Base-by-base conservation (phyloP, 2,329 filamentous ascomycete genomes). In the Clonostachys solani region DNA sequence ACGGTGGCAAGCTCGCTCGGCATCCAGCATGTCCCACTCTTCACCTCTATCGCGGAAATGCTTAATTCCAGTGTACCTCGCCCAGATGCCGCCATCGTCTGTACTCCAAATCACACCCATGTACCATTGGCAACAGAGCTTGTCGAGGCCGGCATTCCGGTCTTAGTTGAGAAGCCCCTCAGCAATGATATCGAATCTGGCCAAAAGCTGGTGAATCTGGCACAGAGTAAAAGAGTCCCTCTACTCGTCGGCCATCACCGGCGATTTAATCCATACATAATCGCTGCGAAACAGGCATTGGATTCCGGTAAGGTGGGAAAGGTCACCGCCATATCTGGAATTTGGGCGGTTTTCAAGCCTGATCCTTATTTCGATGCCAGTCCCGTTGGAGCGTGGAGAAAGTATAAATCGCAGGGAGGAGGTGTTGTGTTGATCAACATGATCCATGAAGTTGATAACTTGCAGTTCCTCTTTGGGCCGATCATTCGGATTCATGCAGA, bases 41-140 rank as follows among this genome's bases (percentile, higher is more conserved):
- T 55, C 43, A 43, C 49, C 1, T 57, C 72, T 5, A 59, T 81
- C 4, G 44, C 66, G 4, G 61, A 63, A 1, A 66, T 81, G 50
- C 54, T 82, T 0, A 52, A 58, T 6, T 68, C 65, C 0, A 33
- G 52, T 8, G 38, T 1, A 59, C 82, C n/a, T 73, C 80, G 44
- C 64, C 75, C 77, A 12, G 69, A 78, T 43, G 78, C 72, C 35
- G 78, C 78, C 19, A 74, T 83, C 38, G 70, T 83, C 43, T 80
- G 78, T 64, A 83, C 79, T 0, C 80, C 80, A 4, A 83, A 82
- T 53, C 68, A 76, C 52, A 81, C 76, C 0, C 80, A 83, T 49
- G 77, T 79, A 5, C 43, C 71, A 0, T 50, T 82, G 2, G 64
- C 75, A 3, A 69, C 66, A n/a, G 65, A 74, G 38, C 63, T 83